Conservation (phyloP, 140 eudicot species). For the Senecio squalidus region DNA sequence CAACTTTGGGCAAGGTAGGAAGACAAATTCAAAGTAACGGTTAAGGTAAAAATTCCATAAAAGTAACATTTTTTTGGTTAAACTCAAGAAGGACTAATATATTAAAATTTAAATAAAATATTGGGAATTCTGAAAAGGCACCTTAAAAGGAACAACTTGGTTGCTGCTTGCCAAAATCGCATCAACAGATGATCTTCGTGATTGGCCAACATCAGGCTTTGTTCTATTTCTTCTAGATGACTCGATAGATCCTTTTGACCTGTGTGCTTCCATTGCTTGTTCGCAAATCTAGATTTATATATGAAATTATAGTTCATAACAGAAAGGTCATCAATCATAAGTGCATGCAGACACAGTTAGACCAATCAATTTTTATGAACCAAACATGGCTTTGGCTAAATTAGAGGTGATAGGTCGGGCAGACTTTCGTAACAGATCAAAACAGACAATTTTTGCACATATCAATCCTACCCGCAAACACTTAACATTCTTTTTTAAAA, state of each 20-base stretch:
- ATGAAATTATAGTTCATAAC: neutral
- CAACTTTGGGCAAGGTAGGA: neutral
- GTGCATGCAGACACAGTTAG: neutral
- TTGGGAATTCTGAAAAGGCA: neutral
- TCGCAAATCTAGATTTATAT: slow-evolving; percentile 67
- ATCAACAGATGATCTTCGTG: slow-evolving; percentile 80
- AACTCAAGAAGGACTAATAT: too few relatives aligned
- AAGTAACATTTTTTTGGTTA: too few relatives aligned
- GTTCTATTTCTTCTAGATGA: slow-evolving; percentile 74
- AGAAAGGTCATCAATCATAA: neutral
- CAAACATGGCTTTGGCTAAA: too few relatives aligned
- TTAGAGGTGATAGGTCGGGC: too few relatives aligned
- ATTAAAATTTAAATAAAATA: neutral
- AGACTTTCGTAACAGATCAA: too few relatives aligned
- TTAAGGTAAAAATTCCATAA: too few relatives aligned
- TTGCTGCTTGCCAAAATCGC: slow-evolving; percentile 58
- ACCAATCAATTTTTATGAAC: too few relatives aligned
- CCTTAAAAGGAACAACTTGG: slow-evolving; percentile 27
- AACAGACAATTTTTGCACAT: too few relatives aligned
- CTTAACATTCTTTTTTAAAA: too few relatives aligned
- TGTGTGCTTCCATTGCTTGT: slow-evolving; percentile 96
- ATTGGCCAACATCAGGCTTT: slow-evolving; percentile 56
- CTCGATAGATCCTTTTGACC: slow-evolving; percentile 73
- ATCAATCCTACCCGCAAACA: too few relatives aligned
- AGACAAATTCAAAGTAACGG: neutral